These are phyloP conservation scores for Tilletia indica DNA, from an alignment of 1,284 basidiomycete species.

Conservation along the genomic window DNA sequence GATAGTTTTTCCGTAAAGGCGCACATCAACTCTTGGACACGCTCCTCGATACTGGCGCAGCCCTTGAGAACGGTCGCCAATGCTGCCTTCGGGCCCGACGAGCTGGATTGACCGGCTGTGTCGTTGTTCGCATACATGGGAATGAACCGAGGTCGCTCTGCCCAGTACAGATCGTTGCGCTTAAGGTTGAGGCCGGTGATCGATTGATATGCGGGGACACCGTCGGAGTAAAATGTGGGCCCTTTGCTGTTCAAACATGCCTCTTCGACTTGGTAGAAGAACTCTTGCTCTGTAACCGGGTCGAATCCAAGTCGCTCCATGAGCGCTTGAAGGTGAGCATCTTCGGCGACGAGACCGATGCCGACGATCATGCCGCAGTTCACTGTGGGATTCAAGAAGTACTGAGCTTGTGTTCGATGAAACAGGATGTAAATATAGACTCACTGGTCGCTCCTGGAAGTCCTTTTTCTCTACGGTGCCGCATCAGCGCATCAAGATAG, in stretches of 20 bases:
- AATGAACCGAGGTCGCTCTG: not conserved
- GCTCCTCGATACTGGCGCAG: not conserved
- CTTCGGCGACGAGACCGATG: conserved; percentile 1
- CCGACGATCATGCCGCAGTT: conserved; percentile 5
- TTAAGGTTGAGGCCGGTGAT: conserved; percentile 5
- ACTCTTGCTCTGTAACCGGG: not conserved
- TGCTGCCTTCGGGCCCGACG: not conserved
- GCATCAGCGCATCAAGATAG: conserved; percentile 1
- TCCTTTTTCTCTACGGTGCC: not conserved
- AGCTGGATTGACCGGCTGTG: not conserved
- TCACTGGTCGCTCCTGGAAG: not conserved
- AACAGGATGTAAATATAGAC: not conserved
- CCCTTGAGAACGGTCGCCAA: conserved; percentile 1
- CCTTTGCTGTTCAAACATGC: not conserved
- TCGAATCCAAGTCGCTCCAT: conserved; percentile 1
- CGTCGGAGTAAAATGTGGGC: not conserved
- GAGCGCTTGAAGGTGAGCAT: not conserved
- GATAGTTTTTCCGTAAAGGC: not conserved
- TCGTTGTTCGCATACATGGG: not conserved
- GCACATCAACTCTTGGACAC: not conserved
- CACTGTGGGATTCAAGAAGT: not conserved
- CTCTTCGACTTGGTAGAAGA: conserved; percentile 5
- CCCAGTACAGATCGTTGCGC: conserved; percentile 1
- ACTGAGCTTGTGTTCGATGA: not conserved
- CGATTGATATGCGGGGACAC: not conserved